A percentile compares a stretch with the other conserved stretches of the same genome.
phyloP scores from a whole-genome alignment of 2,329 filamentous ascomycete genomes.

The Fusarium neocosmosporiellum region DNA sequence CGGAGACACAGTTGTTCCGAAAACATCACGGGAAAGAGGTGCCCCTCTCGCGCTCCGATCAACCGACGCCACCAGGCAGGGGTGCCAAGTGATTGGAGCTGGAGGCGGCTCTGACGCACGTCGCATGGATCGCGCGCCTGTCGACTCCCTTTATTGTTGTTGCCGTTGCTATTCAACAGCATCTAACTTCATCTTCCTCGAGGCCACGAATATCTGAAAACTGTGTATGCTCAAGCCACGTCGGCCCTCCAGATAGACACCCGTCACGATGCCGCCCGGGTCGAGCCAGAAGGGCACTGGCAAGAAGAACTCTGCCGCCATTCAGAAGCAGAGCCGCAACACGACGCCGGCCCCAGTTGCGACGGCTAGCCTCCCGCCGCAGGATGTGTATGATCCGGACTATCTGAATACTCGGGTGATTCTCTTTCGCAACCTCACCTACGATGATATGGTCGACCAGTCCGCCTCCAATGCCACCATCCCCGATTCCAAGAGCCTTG shows the following conservation, averaged over 20 bases:
- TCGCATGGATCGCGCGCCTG: conserved; percentile 33
- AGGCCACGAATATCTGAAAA: background rate
- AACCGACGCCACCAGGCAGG: conserved; percentile 1
- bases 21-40: background rate
- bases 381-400: conserved; percentile 68
- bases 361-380: conserved; percentile 64
- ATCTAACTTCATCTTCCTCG: conserved; percentile 11
- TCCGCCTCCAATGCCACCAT: conserved; percentile 67
- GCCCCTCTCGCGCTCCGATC: background rate
- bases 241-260: background rate
- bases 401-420: conserved; percentile 74
- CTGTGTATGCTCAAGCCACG: background rate
- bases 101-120: conserved; percentile 29
- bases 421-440: conserved; percentile 68
- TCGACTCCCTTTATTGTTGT: conserved; percentile 20
- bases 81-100: background rate
- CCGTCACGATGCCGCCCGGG: conserved; percentile 64
- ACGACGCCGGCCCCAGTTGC: conserved; percentile 70
- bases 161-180: conserved; percentile 29
- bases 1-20: conserved; percentile 2
- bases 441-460: conserved; percentile 77
- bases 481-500: conserved; percentile 72
- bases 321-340: conserved; percentile 79
- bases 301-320: conserved; percentile 71
- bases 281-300: conserved; percentile 71